Conservation (phyloP, 2,329 filamentous ascomycete species). For the Septoria petroselini region DNA sequence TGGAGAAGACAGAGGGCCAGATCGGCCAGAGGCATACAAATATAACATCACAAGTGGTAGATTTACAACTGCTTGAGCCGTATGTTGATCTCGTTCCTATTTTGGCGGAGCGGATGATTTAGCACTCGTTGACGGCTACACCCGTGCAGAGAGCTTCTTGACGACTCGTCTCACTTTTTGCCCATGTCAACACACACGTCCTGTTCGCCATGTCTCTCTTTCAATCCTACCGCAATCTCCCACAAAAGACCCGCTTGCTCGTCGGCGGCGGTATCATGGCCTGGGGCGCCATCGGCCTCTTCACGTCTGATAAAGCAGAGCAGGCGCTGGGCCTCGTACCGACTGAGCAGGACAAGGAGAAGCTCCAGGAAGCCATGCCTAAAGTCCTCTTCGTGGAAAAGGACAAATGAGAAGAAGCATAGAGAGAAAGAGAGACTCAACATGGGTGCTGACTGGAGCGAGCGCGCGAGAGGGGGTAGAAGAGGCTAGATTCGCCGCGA, state of each 20-base stretch:
- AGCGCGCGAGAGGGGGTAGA: background rate
- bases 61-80: no score
- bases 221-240: slow-evolving; percentile 64
- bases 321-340: slow-evolving; percentile 69
- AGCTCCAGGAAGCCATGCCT: slow-evolving; percentile 60
- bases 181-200: background rate
- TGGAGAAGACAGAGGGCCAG: no score
- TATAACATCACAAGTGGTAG: no score
- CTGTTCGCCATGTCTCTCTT: slow-evolving; percentile 14
- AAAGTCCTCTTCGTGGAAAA: slow-evolving; percentile 61
- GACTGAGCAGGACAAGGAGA: slow-evolving; percentile 68
- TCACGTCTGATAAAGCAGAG: slow-evolving; percentile 69
- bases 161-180: no score
- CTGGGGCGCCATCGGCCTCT: slow-evolving; percentile 73
- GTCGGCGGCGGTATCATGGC: slow-evolving; percentile 72
- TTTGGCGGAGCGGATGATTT: no score
- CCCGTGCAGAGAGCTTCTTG: no score
- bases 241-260: slow-evolving; percentile 65
- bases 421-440: background rate
- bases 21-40: no score
- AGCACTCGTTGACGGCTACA: no score
- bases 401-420: slow-evolving; percentile 34
- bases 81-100: no score
- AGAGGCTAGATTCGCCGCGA: background rate
- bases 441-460: background rate